Evolutionary conservation across 202 grass and related monocot genomes (phyloP).

Genomic region (Brachypodium distachyon): DNA sequence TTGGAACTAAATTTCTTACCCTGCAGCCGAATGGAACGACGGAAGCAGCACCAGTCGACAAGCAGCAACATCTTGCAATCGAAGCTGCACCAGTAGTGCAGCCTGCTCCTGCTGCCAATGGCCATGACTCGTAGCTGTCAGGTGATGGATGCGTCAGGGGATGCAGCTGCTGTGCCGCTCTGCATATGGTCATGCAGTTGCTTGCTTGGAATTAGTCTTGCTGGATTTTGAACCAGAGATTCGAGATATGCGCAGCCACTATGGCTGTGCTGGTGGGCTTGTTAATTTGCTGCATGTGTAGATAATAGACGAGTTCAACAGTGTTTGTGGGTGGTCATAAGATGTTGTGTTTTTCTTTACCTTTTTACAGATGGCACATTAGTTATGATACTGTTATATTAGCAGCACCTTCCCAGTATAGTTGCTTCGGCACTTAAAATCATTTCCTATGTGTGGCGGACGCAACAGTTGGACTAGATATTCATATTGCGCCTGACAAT

Average conservation of each 20-base stretch:
- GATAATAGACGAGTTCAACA: too few relatives aligned
- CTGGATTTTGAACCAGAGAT: not conserved
- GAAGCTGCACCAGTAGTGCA: not conserved
- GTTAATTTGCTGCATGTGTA: too few relatives aligned
- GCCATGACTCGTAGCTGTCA: slow-evolving; percentile 15
- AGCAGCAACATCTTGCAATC: not conserved
- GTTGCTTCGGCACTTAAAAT: too few relatives aligned
- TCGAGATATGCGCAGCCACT: not conserved
- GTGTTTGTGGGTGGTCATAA: too few relatives aligned
- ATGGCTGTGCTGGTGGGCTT: not conserved
- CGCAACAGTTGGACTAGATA: too few relatives aligned
- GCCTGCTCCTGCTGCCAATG: slow-evolving; percentile 1
- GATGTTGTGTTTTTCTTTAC: too few relatives aligned
- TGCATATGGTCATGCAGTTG: not conserved
- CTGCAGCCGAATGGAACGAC: slow-evolving; percentile 15
- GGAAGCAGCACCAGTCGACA: not conserved
- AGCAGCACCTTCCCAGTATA: too few relatives aligned
- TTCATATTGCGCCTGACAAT: too few relatives aligned
- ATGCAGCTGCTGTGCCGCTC: too few relatives aligned
- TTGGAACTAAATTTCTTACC: not conserved
- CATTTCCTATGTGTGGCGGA: too few relatives aligned
- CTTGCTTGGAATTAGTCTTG: not conserved
- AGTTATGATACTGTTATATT: too few relatives aligned
- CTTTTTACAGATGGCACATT: too few relatives aligned
- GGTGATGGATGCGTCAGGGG: not conserved